Conservation (phyloP, 768 basidiomycete species). For the Pluteus cervinus region DNA sequence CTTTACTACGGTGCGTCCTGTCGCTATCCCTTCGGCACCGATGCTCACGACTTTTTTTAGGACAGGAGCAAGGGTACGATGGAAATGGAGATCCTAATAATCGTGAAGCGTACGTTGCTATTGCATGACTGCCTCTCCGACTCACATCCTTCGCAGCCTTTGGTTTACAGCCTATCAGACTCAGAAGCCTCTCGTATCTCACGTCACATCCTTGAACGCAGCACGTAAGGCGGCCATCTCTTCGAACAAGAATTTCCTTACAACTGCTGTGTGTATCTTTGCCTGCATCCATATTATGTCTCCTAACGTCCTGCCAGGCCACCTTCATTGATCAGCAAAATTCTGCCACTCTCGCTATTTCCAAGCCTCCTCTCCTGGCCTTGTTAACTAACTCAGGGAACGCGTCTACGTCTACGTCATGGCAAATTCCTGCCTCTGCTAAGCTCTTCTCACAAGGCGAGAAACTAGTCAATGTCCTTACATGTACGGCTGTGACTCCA, state of each 20-base stretch:
- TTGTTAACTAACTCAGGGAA: constrained; percentile 51
- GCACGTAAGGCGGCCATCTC: constrained; percentile 46
- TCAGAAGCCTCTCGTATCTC: constrained; percentile 41
- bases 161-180: constrained; percentile 53
- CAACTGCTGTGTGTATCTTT: constrained; percentile 31
- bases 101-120: constrained; percentile 44
- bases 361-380: constrained; percentile 50
- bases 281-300: neutral
- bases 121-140: neutral
- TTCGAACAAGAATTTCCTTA: constrained; percentile 36
- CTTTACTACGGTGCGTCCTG: constrained; percentile 49
- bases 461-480: constrained; percentile 46
- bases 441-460: constrained; percentile 34
- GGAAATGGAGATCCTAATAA: constrained; percentile 57
- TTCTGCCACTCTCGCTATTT: constrained; percentile 37
- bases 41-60: constrained; percentile 7
- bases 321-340: constrained; percentile 35
- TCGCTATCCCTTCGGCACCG: neutral
- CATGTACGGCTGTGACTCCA: constrained; percentile 33
- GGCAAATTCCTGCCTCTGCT: constrained; percentile 32
- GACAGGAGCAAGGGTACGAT: constrained; percentile 59
- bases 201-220: constrained; percentile 43
- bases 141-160: constrained; percentile 28
- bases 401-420: constrained; percentile 24
- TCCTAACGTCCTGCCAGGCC: constrained; percentile 25